A percentile compares a stretch with the other conserved stretches of the same genome.
Conservation (phyloP, 2,329 filamentous ascomycete genomes). For the Hymenoscyphus occultus region DNA sequence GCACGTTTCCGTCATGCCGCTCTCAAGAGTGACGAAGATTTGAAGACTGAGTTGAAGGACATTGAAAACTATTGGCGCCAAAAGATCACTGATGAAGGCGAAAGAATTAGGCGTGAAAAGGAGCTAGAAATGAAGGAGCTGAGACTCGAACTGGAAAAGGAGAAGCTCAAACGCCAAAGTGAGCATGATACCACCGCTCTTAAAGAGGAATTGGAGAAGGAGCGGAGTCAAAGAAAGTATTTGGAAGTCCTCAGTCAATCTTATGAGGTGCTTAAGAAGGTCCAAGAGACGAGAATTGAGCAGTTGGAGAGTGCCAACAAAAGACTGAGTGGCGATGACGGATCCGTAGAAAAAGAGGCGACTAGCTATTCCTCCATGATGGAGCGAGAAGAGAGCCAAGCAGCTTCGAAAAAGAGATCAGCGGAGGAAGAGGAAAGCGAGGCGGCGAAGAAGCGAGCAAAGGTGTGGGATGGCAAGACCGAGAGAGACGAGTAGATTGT, state of each 20-base stretch:
- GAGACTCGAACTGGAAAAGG: constrained; percentile 1
- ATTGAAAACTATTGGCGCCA: background rate
- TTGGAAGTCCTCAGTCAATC: constrained; percentile 5
- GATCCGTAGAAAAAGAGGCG: background rate
- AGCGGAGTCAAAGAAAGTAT: constrained; percentile 3
- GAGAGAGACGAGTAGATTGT: background rate
- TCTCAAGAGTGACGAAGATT: constrained; percentile 1
- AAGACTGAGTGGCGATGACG: background rate
- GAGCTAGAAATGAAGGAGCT: background rate
- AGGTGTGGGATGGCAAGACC: background rate
- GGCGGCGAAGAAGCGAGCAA: background rate
- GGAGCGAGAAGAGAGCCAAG: constrained; percentile 1
- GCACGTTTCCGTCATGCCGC: background rate
- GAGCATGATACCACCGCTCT: background rate
- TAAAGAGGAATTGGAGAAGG: constrained; percentile 1
- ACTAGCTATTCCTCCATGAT: constrained; percentile 1
- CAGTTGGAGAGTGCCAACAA: constrained; percentile 2
- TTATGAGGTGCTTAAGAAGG: constrained; percentile 4
- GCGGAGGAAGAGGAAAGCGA: background rate
- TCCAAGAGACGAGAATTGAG: constrained; percentile 2
- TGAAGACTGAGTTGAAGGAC: background rate
- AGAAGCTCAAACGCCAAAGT: background rate
- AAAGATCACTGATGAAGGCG: background rate
- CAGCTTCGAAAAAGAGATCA: background rate
- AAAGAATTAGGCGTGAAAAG: background rate